Evolutionary conservation across 192 early-diverging fungal genomes (phyloP).

Genomic region (Piromyces sp.): DNA sequence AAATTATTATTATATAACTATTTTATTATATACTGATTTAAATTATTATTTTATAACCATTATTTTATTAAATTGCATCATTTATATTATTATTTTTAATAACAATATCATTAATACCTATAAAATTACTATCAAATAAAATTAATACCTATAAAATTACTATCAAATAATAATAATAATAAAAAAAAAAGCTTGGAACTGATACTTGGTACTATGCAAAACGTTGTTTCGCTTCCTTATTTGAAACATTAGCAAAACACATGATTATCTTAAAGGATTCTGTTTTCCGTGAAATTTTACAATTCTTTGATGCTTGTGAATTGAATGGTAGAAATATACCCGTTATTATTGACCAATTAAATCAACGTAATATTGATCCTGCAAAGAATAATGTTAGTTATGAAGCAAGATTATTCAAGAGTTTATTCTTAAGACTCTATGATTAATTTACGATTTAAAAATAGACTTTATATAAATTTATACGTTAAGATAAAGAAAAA

Average conservation of each 20-base stretch:
- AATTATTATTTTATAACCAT: no score
- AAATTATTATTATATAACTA: no score
- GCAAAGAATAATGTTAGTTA: constrained; percentile 26
- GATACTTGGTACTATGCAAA: constrained; percentile 53
- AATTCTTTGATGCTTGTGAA: constrained; percentile 40
- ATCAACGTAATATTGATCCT: constrained; percentile 12
- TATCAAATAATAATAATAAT: background rate
- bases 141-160: background rate
- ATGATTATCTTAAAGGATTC: constrained; percentile 47
- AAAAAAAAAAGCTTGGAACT: constrained; percentile 26
- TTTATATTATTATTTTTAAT: no score
- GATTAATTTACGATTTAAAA: no score
- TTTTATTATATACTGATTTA: no score
- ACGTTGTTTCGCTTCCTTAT: constrained; percentile 35
- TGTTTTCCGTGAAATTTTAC: constrained; percentile 30
- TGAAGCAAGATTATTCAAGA: constrained; percentile 37
- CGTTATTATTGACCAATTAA: constrained; percentile 26
- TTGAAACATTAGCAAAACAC: constrained; percentile 45
- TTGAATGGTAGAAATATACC: constrained; percentile 35
- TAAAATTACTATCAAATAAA: no score
- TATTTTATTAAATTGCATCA: no score
- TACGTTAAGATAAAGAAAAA: no score
- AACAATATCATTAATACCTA: no score
- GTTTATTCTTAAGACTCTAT: constrained; percentile 24
- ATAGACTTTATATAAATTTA: no score